phyloP scores from a whole-genome alignment of 192 early-diverging fungal species.

The Linnemannia zychae region DNA sequence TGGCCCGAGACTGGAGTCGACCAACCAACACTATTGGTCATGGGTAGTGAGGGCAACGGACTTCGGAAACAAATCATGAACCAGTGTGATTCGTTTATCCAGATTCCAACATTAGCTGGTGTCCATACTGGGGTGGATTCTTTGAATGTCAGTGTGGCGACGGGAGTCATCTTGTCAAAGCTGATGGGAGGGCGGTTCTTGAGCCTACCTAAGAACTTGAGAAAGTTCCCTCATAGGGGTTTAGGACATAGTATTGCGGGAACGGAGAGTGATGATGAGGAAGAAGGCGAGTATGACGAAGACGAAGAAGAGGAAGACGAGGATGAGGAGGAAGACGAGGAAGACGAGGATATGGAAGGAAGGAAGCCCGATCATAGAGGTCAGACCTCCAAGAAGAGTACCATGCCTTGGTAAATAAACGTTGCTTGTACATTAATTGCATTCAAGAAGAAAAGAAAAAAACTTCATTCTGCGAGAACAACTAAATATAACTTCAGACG shows the following conservation, averaged over 20 bases:
- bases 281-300: constrained; percentile 15
- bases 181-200: constrained; percentile 55
- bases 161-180: constrained; percentile 55
- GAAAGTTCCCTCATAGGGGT: constrained; percentile 24
- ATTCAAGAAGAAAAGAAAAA: no score
- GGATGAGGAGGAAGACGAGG: constrained; percentile 10
- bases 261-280: constrained; percentile 3
- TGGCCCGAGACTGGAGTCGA: constrained; percentile 45
- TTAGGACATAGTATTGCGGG: not conserved
- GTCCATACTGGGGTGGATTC: constrained; percentile 52
- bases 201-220: constrained; percentile 38
- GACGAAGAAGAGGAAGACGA: constrained; percentile 16
- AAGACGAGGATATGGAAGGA: constrained; percentile 5
- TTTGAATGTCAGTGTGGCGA: constrained; percentile 62
- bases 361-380: not conserved
- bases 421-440: not conserved
- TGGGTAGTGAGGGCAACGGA: constrained; percentile 79
- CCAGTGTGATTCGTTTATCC: constrained; percentile 69
- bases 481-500: not conserved
- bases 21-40: constrained; percentile 66
- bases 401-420: not conserved
- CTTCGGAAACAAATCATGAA: constrained; percentile 67
- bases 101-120: constrained; percentile 55
- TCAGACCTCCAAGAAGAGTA: not conserved
- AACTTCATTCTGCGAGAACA: not conserved